Percentiles rank a stretch among this genome's conserved stretches.
Evolutionary conservation across 345 rosid species (phyloP).

Genomic region (Citrus unshiu): DNA sequence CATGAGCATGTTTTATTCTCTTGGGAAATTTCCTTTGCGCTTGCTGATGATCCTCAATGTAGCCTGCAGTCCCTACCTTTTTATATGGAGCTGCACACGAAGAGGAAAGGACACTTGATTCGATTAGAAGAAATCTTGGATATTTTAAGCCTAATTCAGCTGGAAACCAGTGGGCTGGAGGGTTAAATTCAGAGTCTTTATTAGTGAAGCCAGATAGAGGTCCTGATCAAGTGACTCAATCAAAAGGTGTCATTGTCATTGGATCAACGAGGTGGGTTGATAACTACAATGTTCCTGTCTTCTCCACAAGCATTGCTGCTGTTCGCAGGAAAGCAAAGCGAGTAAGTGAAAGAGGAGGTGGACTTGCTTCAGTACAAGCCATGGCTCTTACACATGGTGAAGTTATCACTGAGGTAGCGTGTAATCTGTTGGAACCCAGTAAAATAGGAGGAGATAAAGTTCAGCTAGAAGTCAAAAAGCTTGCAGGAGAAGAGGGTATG

Average conservation of each 20-base stretch:
- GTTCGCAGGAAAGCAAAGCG: conserved; percentile 63
- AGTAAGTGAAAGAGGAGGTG: no score
- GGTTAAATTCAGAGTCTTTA: conserved; percentile 40
- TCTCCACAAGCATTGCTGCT: conserved; percentile 46
- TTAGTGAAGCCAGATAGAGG: conserved; percentile 68
- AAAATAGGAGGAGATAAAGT: no score
- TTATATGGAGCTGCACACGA: conserved; percentile 75
- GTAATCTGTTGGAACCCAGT: no score
- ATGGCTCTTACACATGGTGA: no score
- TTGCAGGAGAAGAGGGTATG: conserved; percentile 56
- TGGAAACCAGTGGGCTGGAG: conserved; percentile 72
- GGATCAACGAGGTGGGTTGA: conserved; percentile 85
- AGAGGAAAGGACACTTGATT: conserved; percentile 64
- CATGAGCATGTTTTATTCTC: not conserved
- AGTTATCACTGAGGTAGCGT: no score
- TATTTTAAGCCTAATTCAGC: conserved; percentile 75
- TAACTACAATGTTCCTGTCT: conserved; percentile 81
- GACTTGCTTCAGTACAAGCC: no score
- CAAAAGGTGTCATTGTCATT: conserved; percentile 63
- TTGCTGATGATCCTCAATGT: conserved; percentile 16
- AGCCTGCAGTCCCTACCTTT: conserved; percentile 73
- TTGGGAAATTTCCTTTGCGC: not conserved
- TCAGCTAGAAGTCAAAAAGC: conserved; percentile 63
- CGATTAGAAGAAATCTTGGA: conserved; percentile 79
- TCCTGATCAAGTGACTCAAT: conserved; percentile 47